A percentile compares a stretch with the other conserved stretches of the same genome.
These are phyloP conservation scores for Neocallimastix lanati DNA, from an alignment of 192 early-diverging fungal species.

Conservation along the genomic window DNA sequence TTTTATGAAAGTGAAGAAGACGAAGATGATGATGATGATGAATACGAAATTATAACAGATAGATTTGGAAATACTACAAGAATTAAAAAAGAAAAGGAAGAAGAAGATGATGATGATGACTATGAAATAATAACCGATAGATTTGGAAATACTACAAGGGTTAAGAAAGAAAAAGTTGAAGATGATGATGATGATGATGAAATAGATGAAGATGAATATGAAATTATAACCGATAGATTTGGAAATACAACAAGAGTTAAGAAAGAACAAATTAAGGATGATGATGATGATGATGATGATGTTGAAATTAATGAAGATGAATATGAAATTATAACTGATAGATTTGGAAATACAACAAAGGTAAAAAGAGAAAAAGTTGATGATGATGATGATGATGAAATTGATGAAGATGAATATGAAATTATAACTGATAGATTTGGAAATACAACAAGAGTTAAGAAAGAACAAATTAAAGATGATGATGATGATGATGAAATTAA, in stretches of 20 bases:
- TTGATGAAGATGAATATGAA: constrained; percentile 14
- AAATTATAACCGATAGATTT: background rate
- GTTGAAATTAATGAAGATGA: too few species aligned
- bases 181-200: constrained; percentile 38
- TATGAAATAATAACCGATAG: constrained; percentile 8
- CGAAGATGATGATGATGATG: background rate
- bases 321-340: background rate
- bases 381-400: constrained; percentile 26
- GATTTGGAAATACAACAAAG: background rate
- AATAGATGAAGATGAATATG: background rate
- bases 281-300: background rate
- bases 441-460: constrained; percentile 7
- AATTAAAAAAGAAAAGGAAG: constrained; percentile 19
- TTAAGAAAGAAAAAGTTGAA: constrained; percentile 5
- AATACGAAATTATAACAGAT: background rate
- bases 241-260: background rate
- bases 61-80: background rate
- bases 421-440: constrained; percentile 10
- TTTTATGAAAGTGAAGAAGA: background rate
- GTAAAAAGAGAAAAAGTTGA: constrained; percentile 17
- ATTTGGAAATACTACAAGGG: constrained; percentile 12
- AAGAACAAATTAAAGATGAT: constrained; percentile 1
- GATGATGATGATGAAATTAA: constrained; percentile 5
- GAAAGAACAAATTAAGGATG: background rate
- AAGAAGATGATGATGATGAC: constrained; percentile 21